phyloP scores from a whole-genome alignment of 164 flowering plant species.

The Vitis vinifera region ASM3070453v1 NC_081822.1:11380001-11380500 shows the following conservation, averaged over 20 bases:
- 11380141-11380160: conserved; percentile 44
- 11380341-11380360: not conserved
- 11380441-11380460: conserved; percentile 86
- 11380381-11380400: not conserved
- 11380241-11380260: not conserved
- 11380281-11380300: no score
- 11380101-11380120: conserved; percentile 90
- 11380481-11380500: conserved; percentile 62
- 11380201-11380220: conserved; percentile 65
- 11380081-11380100: conserved; percentile 93
- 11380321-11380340: no score
- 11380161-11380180: conserved; percentile 53
- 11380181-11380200: conserved; percentile 62
- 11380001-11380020: conserved; percentile 46
- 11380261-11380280: no score
- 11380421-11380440: conserved; percentile 72
- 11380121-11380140: conserved; percentile 75
- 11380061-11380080: conserved; percentile 98
- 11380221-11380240: not conserved
- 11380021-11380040: conserved; percentile 94
- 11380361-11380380: conserved; percentile 38
- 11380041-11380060: conserved; percentile 96
- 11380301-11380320: no score
- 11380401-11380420: conserved; percentile 31
- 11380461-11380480: conserved; percentile 94